Percentiles rank a stretch among this genome's conserved stretches.
Conservation (phyloP, 352 stramenopile species). For the Phytophthora pinifolia region DNA sequence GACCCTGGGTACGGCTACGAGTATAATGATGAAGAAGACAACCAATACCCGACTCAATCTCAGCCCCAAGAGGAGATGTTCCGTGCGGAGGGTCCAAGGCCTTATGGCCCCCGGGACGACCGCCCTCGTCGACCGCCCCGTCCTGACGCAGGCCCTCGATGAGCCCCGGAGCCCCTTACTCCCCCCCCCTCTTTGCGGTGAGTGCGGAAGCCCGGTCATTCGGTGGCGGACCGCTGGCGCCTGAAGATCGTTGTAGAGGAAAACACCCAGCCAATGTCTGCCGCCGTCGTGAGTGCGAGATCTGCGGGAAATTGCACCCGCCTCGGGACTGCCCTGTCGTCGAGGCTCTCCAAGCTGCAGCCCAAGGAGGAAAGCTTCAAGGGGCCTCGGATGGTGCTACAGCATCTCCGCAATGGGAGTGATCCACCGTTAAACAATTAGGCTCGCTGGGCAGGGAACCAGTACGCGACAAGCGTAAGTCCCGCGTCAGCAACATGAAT, state of each 20-base stretch:
- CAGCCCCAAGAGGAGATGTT: not conserved
- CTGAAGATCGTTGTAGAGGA: not conserved
- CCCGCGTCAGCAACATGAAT: slow-evolving; percentile 11
- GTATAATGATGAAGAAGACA: not conserved
- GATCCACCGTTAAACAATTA: slow-evolving; percentile 18
- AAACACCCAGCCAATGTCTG: slow-evolving; percentile 3
- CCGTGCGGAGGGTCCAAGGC: not conserved
- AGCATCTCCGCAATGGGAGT: not conserved
- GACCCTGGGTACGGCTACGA: not conserved
- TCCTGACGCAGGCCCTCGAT: too few species aligned
- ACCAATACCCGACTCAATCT: not conserved
- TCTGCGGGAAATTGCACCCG: too few species aligned
- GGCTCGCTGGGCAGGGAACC: slow-evolving; percentile 16
- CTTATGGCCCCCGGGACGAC: not conserved
- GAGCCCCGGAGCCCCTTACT: too few species aligned
- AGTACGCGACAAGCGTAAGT: slow-evolving; percentile 18
- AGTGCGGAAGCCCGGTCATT: not conserved
- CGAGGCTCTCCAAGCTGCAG: not conserved
- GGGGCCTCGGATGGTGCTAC: not conserved
- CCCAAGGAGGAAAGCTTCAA: too few species aligned
- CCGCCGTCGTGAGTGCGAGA: not conserved
- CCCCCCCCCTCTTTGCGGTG: not conserved
- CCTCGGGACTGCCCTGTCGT: not conserved
- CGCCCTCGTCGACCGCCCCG: not conserved
- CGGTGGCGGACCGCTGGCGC: not conserved